phyloP scores from a whole-genome alignment of 139 green algal genomes.

The Marvania coccoides region DNA sequence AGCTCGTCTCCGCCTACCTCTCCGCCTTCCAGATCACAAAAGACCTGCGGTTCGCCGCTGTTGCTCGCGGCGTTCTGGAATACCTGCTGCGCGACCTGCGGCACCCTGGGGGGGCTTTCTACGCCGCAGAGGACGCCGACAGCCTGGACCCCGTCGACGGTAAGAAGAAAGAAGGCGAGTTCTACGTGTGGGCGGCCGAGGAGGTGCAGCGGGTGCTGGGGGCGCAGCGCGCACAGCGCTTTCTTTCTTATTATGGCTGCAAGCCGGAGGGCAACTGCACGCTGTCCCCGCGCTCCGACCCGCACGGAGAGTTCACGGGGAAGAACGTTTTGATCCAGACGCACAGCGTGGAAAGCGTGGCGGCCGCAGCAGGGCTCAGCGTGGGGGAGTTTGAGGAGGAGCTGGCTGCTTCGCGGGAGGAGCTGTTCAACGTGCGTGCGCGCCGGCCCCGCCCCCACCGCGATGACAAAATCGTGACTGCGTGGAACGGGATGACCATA shows the following conservation, averaged over 20 bases:
- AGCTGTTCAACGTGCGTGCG: conserved; percentile 43
- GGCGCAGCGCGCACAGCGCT: conserved; percentile 1
- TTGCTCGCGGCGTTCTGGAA: conserved; percentile 67
- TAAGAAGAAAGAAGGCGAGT: conserved; percentile 67
- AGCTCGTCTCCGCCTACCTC: conserved; percentile 69
- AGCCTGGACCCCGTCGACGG: conserved; percentile 43
- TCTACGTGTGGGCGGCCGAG: conserved; percentile 60
- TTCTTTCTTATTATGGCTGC: conserved; percentile 54
- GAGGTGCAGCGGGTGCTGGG: conserved; percentile 53
- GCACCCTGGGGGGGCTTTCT: conserved; percentile 68
- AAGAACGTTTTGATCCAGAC: conserved; percentile 64
- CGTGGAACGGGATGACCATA: conserved; percentile 86
- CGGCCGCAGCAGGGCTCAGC: conserved; percentile 15
- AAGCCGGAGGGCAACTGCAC: conserved; percentile 44
- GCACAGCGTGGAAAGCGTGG: conserved; percentile 30
- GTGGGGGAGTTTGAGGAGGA: conserved; percentile 18
- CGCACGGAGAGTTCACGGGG: conserved; percentile 75
- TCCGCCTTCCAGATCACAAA: conserved; percentile 53
- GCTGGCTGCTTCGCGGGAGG: conserved; percentile 43
- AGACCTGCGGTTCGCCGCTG: conserved; percentile 32
- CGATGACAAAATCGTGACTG: conserved; percentile 89
- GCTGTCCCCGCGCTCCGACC: conserved; percentile 57
- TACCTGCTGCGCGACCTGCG: conserved; percentile 81
- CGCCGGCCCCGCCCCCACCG: conserved; percentile 57
- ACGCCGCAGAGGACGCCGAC: conserved; percentile 78